Evolutionary conservation across 768 basidiomycete species (phyloP).

Genomic region (Tricholoma hemisulphureum): DNA sequence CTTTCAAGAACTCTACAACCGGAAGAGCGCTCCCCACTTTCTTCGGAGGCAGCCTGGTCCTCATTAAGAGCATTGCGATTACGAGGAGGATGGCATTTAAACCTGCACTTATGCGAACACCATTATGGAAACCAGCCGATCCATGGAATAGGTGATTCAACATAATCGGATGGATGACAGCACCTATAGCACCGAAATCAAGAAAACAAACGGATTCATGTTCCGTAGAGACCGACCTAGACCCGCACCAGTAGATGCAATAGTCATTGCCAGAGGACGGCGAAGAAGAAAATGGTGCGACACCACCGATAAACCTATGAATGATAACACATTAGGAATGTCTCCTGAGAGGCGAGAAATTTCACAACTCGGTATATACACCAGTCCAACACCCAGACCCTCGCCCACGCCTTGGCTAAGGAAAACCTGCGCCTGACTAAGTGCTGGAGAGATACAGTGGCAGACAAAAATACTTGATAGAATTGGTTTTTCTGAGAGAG

Average conservation of each 20-base stretch:
- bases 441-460: not conserved
- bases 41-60: constrained; percentile 26
- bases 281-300: constrained; percentile 44
- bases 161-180: constrained; percentile 45
- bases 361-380: constrained; percentile 35
- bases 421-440: constrained; percentile 38
- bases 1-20: not conserved
- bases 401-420: constrained; percentile 13
- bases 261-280: constrained; percentile 44
- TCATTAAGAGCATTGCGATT: constrained; percentile 29
- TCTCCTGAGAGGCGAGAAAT: not conserved
- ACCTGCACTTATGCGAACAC: constrained; percentile 34
- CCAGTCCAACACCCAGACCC: constrained; percentile 33
- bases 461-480: constrained; percentile 29
- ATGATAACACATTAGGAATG: not conserved
- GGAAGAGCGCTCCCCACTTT: constrained; percentile 2
- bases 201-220: constrained; percentile 7
- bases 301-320: constrained; percentile 35
- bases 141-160: constrained; percentile 37
- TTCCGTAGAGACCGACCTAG: constrained; percentile 20
- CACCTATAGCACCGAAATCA: constrained; percentile 27
- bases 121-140: constrained; percentile 31
- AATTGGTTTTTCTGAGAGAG: constrained; percentile 32
- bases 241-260: constrained; percentile 42
- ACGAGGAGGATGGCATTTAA: constrained; percentile 30